phyloP scores from a whole-genome alignment of 148 eudicot species.

The Fagopyrum esculentum region DNA sequence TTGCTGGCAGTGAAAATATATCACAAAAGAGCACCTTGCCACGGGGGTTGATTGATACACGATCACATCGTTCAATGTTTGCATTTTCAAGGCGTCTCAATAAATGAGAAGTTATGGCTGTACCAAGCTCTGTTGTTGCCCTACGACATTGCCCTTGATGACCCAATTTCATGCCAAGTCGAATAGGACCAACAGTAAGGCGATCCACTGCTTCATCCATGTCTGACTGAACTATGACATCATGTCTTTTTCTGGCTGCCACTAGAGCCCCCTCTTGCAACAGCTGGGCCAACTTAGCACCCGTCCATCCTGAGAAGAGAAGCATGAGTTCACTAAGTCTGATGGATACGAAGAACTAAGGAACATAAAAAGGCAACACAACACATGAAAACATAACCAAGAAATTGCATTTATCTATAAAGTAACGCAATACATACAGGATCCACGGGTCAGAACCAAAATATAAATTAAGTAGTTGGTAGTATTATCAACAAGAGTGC shows the following conservation, averaged over 20 bases:
- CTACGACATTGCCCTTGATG: constrained; percentile 81
- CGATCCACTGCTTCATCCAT: constrained; percentile 94
- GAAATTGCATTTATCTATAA: neutral
- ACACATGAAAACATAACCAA: neutral
- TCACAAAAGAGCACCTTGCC: constrained; percentile 49
- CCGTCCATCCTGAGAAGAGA: constrained; percentile 69
- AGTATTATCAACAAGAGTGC: neutral
- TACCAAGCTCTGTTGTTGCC: constrained; percentile 79
- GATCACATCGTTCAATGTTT: constrained; percentile 71
- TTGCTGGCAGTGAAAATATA: neutral
- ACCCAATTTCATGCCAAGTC: constrained; percentile 65
- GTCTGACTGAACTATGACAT: constrained; percentile 55
- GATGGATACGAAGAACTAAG: neutral
- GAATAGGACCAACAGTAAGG: constrained; percentile 79
- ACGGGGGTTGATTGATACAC: constrained; percentile 81
- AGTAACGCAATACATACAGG: neutral
- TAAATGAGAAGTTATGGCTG: constrained; percentile 82
- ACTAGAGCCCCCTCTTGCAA: constrained; percentile 95
- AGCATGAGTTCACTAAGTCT: neutral
- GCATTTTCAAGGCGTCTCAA: constrained; percentile 73
- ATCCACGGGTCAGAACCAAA: neutral
- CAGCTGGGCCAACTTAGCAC: constrained; percentile 89
- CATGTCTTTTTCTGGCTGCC: constrained; percentile 81
- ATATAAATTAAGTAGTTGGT: neutral
- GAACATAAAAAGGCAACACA: neutral